Conservation (phyloP, 2,329 filamentous ascomycete genomes). For the Colletotrichum sp. region DNA sequence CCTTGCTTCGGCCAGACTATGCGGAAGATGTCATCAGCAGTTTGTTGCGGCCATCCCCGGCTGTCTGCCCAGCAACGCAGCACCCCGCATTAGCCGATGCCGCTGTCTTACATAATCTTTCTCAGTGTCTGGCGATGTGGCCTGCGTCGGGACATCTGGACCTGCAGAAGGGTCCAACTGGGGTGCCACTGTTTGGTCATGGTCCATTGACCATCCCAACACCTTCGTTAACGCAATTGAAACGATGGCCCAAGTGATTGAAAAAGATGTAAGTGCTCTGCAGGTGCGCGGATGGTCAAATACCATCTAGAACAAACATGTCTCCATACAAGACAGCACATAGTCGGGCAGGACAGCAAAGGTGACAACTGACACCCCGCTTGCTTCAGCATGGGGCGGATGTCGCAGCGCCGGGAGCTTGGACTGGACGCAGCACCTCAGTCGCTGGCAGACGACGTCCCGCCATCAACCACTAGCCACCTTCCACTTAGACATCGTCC, state of each 20-base stretch:
- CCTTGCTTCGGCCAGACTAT: neutral
- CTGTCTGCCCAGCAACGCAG: conserved; percentile 6
- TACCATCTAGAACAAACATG: neutral
- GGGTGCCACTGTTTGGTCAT: neutral
- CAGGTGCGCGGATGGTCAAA: neutral
- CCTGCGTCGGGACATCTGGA: neutral
- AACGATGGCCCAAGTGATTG: neutral
- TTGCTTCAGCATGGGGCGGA: conserved; percentile 1
- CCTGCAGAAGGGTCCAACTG: neutral
- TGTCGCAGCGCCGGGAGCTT: conserved; percentile 11
- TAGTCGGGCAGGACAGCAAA: neutral
- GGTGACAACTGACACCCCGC: neutral
- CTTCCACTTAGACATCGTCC: neutral
- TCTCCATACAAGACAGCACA: neutral
- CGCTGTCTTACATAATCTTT: conserved; percentile 1
- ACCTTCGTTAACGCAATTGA: neutral
- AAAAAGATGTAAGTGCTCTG: neutral
- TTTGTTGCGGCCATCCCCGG: neutral
- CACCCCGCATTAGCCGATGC: neutral
- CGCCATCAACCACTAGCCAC: neutral
- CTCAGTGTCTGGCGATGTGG: neutral
- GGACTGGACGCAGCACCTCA: neutral
- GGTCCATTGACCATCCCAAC: neutral
- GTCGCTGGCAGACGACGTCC: neutral
- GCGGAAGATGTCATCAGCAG: neutral